Conservation (phyloP, 2,329 filamentous ascomycete genomes). For the Fusarium globosum region DNA sequence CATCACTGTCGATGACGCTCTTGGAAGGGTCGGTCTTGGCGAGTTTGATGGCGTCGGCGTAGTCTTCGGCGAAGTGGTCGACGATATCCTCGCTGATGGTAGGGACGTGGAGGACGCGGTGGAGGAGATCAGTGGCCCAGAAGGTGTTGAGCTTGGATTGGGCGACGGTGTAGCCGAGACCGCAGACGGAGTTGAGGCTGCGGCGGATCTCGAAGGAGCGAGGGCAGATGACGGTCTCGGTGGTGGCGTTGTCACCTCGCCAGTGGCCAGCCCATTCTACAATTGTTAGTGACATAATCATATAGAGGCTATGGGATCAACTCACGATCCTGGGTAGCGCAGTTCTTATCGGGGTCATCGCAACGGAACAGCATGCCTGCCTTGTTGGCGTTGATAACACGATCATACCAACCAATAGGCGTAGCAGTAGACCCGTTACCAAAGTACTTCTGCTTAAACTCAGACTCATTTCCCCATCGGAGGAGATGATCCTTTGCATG, state of each 20-base stretch:
- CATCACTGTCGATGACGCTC: slow-evolving; percentile 67
- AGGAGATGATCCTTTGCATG: slow-evolving; percentile 73
- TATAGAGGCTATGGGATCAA: fast-evolving
- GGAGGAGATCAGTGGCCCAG: slow-evolving; percentile 74
- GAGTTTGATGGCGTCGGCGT: slow-evolving; percentile 64
- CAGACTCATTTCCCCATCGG: slow-evolving; percentile 65
- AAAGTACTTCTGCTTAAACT: slow-evolving; percentile 74
- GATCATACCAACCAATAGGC: slow-evolving; percentile 71
- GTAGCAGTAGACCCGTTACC: slow-evolving; percentile 67
- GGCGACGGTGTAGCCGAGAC: slow-evolving; percentile 71
- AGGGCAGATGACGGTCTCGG: slow-evolving; percentile 76
- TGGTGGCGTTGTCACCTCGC: slow-evolving; percentile 72
- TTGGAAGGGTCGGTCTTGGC: slow-evolving; percentile 60
- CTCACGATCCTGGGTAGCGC: slow-evolving; percentile 59
- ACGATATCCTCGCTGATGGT: slow-evolving; percentile 68
- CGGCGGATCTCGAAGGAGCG: slow-evolving; percentile 69
- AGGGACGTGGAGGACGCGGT: slow-evolving; percentile 73
- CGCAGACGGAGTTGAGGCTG: slow-evolving; percentile 69
- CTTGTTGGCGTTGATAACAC: slow-evolving; percentile 68
- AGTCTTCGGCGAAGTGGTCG: slow-evolving; percentile 71
- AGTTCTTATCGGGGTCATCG: slow-evolving; percentile 75
- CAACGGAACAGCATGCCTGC: slow-evolving; percentile 71
- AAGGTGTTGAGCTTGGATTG: slow-evolving; percentile 67
- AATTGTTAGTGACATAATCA: neutral
- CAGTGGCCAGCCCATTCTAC: slow-evolving; percentile 75